phyloP scores from a whole-genome alignment of 495 filamentous ascomycete genomes.

The Aspergillus incahuasiensis region DNA sequence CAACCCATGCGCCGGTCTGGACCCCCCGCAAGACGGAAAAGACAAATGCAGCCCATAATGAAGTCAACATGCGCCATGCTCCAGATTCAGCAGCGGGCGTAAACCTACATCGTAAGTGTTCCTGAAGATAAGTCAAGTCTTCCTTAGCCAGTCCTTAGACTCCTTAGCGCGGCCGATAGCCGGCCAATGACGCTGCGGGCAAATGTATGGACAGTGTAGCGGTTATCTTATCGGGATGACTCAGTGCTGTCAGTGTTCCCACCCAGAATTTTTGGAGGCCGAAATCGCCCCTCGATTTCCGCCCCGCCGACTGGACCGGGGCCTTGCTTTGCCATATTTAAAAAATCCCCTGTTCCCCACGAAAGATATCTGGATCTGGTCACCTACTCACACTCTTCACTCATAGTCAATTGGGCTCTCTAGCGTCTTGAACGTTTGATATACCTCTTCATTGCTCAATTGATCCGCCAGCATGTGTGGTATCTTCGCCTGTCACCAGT shows the following conservation, averaged over 20 bases:
- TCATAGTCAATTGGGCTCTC: background rate
- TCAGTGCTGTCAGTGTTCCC: slow-evolving; percentile 26
- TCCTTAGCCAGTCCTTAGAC: background rate
- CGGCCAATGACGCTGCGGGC: slow-evolving; percentile 11
- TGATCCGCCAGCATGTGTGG: slow-evolving; percentile 54
- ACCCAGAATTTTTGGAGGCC: slow-evolving; percentile 17
- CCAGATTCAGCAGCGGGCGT: background rate
- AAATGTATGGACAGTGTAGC: background rate
- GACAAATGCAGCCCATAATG: background rate
- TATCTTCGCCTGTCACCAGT: slow-evolving; percentile 95
- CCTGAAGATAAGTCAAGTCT: background rate
- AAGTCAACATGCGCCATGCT: background rate
- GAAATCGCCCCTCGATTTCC: slow-evolving; percentile 40
- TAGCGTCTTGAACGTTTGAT: slow-evolving; percentile 16
- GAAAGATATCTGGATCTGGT: slow-evolving; percentile 1
- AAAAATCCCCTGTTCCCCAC: slow-evolving; percentile 30
- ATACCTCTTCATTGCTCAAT: slow-evolving; percentile 19
- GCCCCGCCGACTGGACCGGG: slow-evolving; percentile 24
- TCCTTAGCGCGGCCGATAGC: background rate
- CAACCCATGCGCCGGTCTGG: background rate
- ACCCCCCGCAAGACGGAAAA: background rate
- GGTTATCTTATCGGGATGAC: slow-evolving; percentile 45
- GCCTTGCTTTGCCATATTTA: slow-evolving; percentile 21
- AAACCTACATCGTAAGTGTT: slow-evolving; percentile 3
- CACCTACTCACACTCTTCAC: slow-evolving; percentile 1